Base-by-base conservation (phyloP, 495 filamentous ascomycete species). In the Tetracladium setigerum region DNA sequence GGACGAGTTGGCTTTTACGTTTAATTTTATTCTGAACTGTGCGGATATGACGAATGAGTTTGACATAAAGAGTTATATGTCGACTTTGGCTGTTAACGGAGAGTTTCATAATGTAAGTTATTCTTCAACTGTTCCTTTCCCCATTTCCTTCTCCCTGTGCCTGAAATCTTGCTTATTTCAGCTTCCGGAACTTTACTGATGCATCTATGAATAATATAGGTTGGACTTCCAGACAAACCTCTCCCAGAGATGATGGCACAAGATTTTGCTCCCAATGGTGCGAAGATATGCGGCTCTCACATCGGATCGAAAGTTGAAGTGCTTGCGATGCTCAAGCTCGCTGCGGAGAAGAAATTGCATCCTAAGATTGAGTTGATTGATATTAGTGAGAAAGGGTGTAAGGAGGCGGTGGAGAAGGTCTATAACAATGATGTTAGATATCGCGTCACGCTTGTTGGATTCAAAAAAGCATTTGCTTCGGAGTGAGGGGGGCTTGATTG, bases 21-120 rank as follows among this genome's bases (percentile, higher is more conserved):
- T 89, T 63, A 80, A 88, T 67, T 71, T 88, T 58, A 79, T 87
- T 57, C 68, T 91, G 56, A 87, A 86, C 71, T 71, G 71, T 44
- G 77, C 86, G 37, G 81, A 88, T 56, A 77, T 77, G 52, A 85
- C 81, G 16, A 59, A 83, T 66, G 70, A 74, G 47, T 83, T 87
- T 65, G 72, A 86, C 57, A 57, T 84, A 36, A 50, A 66, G 33
- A 68, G 73, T 12, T 89, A 88, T 59, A 67, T 87, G 57, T 74
- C 71, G 32, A 81, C 74, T 27, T 75, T 89, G 56, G 79, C 81
- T 58, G 75, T 89, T 49, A 78, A 78, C 59, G 80, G 85, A 44
- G 67, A 72, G 41, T 89, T 89, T 73, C 78, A 88, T 66, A 81
- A 57, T n/a, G 54, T 27, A 27, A 27, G 22, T 27, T 3, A 27